phyloP scores from a whole-genome alignment of 805 yeast genomes.

The Torulaspora gathmanii region DNA sequence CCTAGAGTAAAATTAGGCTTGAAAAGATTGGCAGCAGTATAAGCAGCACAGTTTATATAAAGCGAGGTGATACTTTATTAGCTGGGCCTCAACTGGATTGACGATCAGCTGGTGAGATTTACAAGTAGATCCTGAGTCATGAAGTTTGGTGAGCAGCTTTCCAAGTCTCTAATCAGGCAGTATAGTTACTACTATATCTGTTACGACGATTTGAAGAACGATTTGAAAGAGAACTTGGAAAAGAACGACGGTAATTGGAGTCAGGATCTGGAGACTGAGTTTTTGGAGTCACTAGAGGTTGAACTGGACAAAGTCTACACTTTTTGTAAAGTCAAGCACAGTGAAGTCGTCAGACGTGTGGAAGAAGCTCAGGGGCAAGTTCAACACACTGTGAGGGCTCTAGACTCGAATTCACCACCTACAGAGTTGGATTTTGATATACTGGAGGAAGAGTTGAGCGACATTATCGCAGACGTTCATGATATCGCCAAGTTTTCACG shows the following conservation, averaged over 20 bases:
- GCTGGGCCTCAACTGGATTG: not conserved
- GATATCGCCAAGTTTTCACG: constrained; percentile 92
- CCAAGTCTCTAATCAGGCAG: constrained; percentile 83
- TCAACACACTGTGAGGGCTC: constrained; percentile 54
- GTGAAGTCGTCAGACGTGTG: constrained; percentile 80
- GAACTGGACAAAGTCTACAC: constrained; percentile 92
- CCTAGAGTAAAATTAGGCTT: not conserved
- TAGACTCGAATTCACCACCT: constrained; percentile 47
- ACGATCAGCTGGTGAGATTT: not conserved
- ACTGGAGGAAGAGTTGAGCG: constrained; percentile 70
- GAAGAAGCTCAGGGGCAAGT: constrained; percentile 76
- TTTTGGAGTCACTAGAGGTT: constrained; percentile 65
- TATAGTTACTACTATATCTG: constrained; percentile 86
- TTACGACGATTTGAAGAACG: constrained; percentile 85
- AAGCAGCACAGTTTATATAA: not conserved
- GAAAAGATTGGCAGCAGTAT: not conserved
- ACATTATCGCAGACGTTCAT: constrained; percentile 94
- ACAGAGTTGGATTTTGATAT: constrained; percentile 66
- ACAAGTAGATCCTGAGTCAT: constrained; percentile 37
- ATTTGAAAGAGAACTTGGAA: constrained; percentile 63
- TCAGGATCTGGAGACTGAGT: constrained; percentile 73
- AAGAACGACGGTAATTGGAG: constrained; percentile 60
- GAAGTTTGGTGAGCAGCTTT: constrained; percentile 95
- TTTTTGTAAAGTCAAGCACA: constrained; percentile 81
- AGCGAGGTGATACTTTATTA: not conserved